Base-by-base conservation (phyloP, 345 rosid genomes). In the Kandelia obovata region DNA sequence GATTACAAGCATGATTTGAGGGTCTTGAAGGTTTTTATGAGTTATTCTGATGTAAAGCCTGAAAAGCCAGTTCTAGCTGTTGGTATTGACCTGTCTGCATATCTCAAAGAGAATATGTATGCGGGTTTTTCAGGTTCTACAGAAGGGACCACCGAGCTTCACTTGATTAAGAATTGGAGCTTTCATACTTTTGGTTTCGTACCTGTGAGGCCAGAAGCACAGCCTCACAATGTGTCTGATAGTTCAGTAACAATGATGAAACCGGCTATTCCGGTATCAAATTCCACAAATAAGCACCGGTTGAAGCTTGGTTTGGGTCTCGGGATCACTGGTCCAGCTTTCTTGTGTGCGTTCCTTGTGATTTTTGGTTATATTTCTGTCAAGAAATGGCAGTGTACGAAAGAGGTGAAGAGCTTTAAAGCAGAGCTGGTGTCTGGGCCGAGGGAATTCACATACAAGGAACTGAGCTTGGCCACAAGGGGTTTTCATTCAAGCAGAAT, bases 71-170 rank as follows among this genome's bases (percentile, higher is more conserved):
- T 90, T 4, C 71, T 92, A 23, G 65, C 81, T 3, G 90, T 87
- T 5, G 68, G 81, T 28, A 53, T 89, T 46, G 97, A 92, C 67
- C 91, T 92, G 59, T 86, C 96, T 17, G 82, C 58, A 43, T 81
- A 80, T 64, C 86, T 90, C 34, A 80, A 81, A 55, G 88, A 82
- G 59, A 70, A 56, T 52, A 85, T 83, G 90, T 89, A 82, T 43
- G 91, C 81, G 34, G 99, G 99, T 6, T 92, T 96, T 73, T 86
- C 99, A 0, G 99, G 90, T 32, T 90, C 99, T 35, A 92, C 95
- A 1, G 99, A 96, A 80, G 96, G 98, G 51, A 92, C 96, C 68
- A 92, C 99, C 5, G 98, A 92, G 84, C 73, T 88, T 73, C 99
- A 96, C 76, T 67, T 83, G 72, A 78, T 96, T 23, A 66, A 81